These are phyloP conservation scores for Globisporangium carolinianum DNA, from an alignment of 352 stramenopile species.

Conservation along the genomic window DNA sequence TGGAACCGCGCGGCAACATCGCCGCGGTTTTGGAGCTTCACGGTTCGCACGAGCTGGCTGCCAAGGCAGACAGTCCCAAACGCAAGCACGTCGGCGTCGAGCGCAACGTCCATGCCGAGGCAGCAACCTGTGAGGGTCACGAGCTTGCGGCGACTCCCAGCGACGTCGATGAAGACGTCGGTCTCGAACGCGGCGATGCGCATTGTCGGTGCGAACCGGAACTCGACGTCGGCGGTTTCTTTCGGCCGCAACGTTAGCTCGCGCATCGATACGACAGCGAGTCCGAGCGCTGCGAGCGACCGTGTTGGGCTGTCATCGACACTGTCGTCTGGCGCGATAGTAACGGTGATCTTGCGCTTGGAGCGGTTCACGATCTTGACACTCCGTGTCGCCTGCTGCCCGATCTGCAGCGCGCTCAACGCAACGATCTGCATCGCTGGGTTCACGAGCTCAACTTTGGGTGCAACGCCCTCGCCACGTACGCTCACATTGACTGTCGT, in stretches of 20 bases:
- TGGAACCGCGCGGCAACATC: constrained; percentile 87
- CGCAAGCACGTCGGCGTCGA: constrained; percentile 85
- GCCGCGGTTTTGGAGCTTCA: constrained; percentile 88
- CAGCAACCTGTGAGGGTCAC: constrained; percentile 79
- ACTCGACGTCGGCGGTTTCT: constrained; percentile 69
- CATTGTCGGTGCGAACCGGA: constrained; percentile 64
- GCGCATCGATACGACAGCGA: constrained; percentile 60
- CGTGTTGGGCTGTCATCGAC: constrained; percentile 2
- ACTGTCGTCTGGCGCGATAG: constrained; percentile 12
- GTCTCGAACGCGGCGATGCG: constrained; percentile 60
- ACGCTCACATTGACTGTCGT: constrained; percentile 72
- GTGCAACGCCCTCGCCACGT: constrained; percentile 63
- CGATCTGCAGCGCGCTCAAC: constrained; percentile 84
- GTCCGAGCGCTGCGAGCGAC: constrained; percentile 33
- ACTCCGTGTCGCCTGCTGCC: constrained; percentile 55
- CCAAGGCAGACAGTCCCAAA: constrained; percentile 89
- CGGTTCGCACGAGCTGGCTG: constrained; percentile 73
- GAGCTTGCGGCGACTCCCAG: constrained; percentile 67
- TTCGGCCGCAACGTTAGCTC: constrained; percentile 68
- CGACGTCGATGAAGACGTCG: constrained; percentile 53
- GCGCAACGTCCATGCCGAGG: constrained; percentile 86
- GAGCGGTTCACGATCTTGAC: constrained; percentile 85
- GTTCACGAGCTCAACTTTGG: constrained; percentile 87
- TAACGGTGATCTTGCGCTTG: constrained; percentile 63
- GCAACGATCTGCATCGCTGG: constrained; percentile 67